Conservation (phyloP, 306 rosid species). For the Clitoria ternatea region DNA sequence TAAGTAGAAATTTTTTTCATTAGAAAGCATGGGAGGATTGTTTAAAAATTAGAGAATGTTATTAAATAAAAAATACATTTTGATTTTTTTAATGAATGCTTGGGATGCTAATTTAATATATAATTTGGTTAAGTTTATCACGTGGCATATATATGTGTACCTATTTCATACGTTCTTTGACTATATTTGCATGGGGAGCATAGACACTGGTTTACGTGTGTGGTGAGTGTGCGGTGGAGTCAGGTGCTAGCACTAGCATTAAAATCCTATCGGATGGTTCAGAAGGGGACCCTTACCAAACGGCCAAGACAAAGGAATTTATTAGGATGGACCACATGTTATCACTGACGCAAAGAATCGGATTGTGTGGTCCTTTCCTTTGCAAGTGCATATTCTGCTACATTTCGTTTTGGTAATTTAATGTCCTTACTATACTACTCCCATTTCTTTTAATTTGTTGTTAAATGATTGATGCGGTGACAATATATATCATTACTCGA, state of each 20-base stretch:
- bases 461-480: background rate
- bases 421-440: background rate
- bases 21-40: no score
- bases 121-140: no score
- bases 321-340: constrained; percentile 20
- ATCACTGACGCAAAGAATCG: no score
- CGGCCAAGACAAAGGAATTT: background rate
- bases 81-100: no score
- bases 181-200: constrained; percentile 10
- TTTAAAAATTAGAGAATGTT: no score
- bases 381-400: background rate
- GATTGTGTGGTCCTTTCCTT: background rate
- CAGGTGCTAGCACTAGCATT: background rate
- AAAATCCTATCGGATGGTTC: background rate
- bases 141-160: no score
- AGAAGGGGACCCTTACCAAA: background rate
- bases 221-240: background rate
- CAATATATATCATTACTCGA: no score
- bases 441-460: background rate
- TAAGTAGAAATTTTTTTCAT: no score
- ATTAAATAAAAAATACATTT: no score
- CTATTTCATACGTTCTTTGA: no score
- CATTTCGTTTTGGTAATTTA: background rate
- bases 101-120: no score
- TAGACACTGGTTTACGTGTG: constrained; percentile 7